These are phyloP conservation scores for Penicillium antarcticum DNA, from an alignment of 495 filamentous ascomycete genomes.

Conservation along the genomic window DNA sequence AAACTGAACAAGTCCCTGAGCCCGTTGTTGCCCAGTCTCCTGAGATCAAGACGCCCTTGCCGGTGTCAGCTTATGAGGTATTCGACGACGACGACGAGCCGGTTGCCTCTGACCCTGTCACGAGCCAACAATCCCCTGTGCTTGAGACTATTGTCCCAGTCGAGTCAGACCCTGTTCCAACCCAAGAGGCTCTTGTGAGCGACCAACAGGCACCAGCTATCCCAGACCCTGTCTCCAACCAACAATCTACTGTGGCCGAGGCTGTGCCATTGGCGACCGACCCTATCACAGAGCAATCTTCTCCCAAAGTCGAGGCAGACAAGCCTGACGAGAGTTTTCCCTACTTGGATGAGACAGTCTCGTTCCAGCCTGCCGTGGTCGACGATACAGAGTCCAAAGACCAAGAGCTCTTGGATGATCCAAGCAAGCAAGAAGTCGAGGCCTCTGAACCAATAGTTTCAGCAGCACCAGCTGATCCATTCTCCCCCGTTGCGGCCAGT, in stretches of 20 bases:
- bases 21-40: constrained; percentile 21
- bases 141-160: neutral
- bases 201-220: neutral
- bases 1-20: constrained; percentile 17
- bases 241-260: neutral
- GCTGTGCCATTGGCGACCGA: constrained; percentile 16
- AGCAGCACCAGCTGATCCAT: constrained; percentile 16
- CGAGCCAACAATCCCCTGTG: neutral
- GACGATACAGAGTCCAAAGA: constrained; percentile 10
- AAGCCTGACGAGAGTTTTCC: constrained; percentile 3
- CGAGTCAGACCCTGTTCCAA: neutral
- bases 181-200: neutral
- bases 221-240: neutral
- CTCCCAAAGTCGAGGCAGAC: constrained; percentile 15
- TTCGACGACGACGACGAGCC: neutral
- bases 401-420: constrained; percentile 9
- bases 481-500: constrained; percentile 24
- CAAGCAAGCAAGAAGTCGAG: constrained; percentile 8
- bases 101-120: neutral
- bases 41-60: constrained; percentile 16
- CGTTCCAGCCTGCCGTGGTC: neutral
- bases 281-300: constrained; percentile 12
- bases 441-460: constrained; percentile 1
- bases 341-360: constrained; percentile 2
- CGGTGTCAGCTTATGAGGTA: constrained; percentile 6